Percentiles rank a stretch among this genome's conserved stretches.
These are phyloP conservation scores for Starmerella riodocensis DNA, from an alignment of 805 yeast species.

Conservation along the genomic window DNA sequence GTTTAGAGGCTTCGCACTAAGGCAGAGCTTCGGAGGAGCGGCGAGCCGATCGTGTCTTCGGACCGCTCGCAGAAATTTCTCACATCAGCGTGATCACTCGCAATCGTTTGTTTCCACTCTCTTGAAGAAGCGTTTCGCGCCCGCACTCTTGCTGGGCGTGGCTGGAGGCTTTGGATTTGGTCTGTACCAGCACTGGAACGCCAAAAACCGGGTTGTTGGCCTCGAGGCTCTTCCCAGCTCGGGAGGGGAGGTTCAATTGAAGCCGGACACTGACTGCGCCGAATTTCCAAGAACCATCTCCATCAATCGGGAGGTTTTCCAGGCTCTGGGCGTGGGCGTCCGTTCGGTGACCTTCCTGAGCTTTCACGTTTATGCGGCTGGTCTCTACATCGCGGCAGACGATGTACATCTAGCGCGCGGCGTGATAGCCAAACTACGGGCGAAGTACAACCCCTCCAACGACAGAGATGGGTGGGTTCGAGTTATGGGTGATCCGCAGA, in stretches of 20 bases:
- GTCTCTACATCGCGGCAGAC: constrained; percentile 56
- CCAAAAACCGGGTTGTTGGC: background rate
- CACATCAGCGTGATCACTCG: too few species aligned
- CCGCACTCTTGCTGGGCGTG: constrained; percentile 6
- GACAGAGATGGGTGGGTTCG: constrained; percentile 10
- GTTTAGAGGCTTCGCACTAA: too few species aligned
- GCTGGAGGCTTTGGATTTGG: constrained; percentile 2
- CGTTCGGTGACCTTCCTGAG: constrained; percentile 70
- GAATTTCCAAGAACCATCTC: constrained; percentile 26
- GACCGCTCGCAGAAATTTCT: too few species aligned
- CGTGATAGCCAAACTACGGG: constrained; percentile 11
- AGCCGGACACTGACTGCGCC: constrained; percentile 27
- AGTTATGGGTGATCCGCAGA: constrained; percentile 33
- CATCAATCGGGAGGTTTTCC: constrained; percentile 29
- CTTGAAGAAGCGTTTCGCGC: constrained; percentile 3
- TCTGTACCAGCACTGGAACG: background rate
- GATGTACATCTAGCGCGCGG: constrained; percentile 31
- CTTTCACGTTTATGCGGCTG: constrained; percentile 78
- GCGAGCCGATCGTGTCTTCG: too few species aligned
- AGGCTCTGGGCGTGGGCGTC: constrained; percentile 65
- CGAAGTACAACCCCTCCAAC: constrained; percentile 1
- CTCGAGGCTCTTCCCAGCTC: constrained; percentile 2
- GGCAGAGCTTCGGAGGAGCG: too few species aligned
- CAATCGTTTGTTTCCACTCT: too few species aligned
- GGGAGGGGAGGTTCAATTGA: constrained; percentile 12